Evolutionary conservation across 371 early-diverging fungal genomes (phyloP).

Genomic region (Enterocytospora artemiae): DNA sequence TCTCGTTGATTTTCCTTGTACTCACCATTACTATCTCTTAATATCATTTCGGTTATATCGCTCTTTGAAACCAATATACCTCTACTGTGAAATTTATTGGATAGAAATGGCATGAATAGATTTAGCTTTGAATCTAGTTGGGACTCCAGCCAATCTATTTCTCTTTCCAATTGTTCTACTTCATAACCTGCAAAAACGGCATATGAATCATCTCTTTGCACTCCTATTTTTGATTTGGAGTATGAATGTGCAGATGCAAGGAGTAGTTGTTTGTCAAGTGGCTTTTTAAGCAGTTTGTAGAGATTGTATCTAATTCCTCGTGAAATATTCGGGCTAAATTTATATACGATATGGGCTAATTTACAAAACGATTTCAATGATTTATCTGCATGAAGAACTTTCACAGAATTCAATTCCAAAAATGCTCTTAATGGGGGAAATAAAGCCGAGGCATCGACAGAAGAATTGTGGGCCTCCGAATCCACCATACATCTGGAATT

Average conservation of each 20-base stretch:
- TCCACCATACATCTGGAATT: no score
- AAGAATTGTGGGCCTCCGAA: neutral
- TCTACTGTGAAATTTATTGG: no score
- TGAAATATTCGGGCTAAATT: slow-evolving; percentile 19
- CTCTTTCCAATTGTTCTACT: slow-evolving; percentile 80
- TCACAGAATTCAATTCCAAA: slow-evolving; percentile 39
- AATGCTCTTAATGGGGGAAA: slow-evolving; percentile 23
- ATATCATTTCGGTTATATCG: no score
- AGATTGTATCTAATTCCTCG: slow-evolving; percentile 35
- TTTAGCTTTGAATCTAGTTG: slow-evolving; percentile 65
- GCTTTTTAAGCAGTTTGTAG: slow-evolving; percentile 24
- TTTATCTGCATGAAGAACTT: slow-evolving; percentile 35
- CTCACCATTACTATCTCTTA: neutral
- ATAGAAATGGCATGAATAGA: no score
- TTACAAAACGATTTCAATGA: slow-evolving; percentile 25
- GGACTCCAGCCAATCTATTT: slow-evolving; percentile 68
- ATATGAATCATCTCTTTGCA: slow-evolving; percentile 75
- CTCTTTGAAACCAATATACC: no score
- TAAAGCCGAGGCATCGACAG: neutral
- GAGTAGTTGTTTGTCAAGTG: slow-evolving; percentile 69
- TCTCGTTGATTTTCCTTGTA: slow-evolving; percentile 11
- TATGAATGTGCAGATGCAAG: slow-evolving; percentile 89
- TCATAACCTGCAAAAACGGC: slow-evolving; percentile 76
- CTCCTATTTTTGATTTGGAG: slow-evolving; percentile 78
- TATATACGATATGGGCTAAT: slow-evolving; percentile 12